Base-by-base conservation (phyloP, 345 rosid genomes). In the Eutrema yunnanense region DNA sequence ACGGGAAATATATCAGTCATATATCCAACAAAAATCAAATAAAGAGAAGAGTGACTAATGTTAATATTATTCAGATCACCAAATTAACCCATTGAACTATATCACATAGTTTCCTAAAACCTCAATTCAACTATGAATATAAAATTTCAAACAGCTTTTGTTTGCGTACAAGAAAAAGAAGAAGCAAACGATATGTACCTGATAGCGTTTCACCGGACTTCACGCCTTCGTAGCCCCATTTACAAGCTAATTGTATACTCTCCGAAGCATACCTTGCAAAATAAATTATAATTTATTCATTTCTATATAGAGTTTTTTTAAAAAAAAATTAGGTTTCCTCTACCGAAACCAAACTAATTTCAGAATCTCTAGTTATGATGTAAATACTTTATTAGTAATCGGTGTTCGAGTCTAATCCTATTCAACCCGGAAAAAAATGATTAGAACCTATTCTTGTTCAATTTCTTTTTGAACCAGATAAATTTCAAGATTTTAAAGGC, bases 151-250 rank as follows among this genome's bases (percentile, higher is more conserved):
- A 22, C 34, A 22, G 7, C 0, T 69, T 51, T 14, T 51, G 37
- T 62, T 52, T 36, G 36, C 42, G 65, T 69, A 53, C 16, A 61
- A 62, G 59, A 53, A 43, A 36, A 7, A 26, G 6, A 63, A 61
- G 52, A 62, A 62, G 58, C 42, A 48, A 57, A 19, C 5, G 49
- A 51, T 54, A 2, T 22, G 34, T 73, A 87, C 96, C 97, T 78
- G 97, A 38, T 29, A 91, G 83, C 8, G 97, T 91, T 65, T 72
- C 84, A 33, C 97, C 98, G 0, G 88, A 63, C 67, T 80, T 38
- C 4, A 84, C 96, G 44, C 83, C 96, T 71, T 84, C 83, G 85
- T 94, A 91, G 40, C 89, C 98, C 87, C 87, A 94, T 81, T 94
- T 86, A 85, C 98, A 94, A 75, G 98, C 96, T 12, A 89, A 65